phyloP scores from a whole-genome alignment of 441 rosid genomes.

The Pelargonium australe region DNA sequence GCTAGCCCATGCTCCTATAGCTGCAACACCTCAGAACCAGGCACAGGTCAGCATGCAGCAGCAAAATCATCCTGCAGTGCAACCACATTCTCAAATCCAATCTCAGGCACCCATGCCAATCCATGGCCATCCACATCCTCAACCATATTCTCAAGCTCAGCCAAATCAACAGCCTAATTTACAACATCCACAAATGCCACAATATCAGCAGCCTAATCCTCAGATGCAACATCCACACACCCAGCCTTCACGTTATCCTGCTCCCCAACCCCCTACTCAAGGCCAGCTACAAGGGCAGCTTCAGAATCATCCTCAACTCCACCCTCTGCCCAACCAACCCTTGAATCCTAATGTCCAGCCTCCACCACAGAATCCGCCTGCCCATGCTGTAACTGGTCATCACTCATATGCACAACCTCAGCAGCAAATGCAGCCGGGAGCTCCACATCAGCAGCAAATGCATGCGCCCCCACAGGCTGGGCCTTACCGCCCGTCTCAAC shows the following conservation, averaged over 20 bases:
- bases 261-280: conserved; percentile 32
- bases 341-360: conserved; percentile 30
- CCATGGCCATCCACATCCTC: conserved; percentile 22
- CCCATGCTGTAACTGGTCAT: conserved; percentile 47
- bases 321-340: conserved; percentile 32
- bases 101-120: conserved; percentile 25
- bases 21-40: conserved; percentile 40
- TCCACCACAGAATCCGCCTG: conserved; percentile 36
- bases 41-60: conserved; percentile 35
- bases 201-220: conserved; percentile 18
- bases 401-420: conserved; percentile 52
- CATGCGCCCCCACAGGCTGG: conserved; percentile 35
- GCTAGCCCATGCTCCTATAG: conserved; percentile 31
- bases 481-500: conserved; percentile 34
- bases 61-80: conserved; percentile 31
- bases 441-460: conserved; percentile 32
- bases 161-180: conserved; percentile 28
- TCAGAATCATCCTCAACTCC: conserved; percentile 30
- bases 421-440: conserved; percentile 32
- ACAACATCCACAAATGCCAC: conserved; percentile 27
- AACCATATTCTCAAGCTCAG: conserved; percentile 24
- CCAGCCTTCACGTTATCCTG: conserved; percentile 28
- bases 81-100: conserved; percentile 35
- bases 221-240: conserved; percentile 27
- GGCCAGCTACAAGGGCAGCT: conserved; percentile 30